Evolutionary conservation across 257 asterid genomes (phyloP).

Genomic region (Scutellaria barbata): DNA sequence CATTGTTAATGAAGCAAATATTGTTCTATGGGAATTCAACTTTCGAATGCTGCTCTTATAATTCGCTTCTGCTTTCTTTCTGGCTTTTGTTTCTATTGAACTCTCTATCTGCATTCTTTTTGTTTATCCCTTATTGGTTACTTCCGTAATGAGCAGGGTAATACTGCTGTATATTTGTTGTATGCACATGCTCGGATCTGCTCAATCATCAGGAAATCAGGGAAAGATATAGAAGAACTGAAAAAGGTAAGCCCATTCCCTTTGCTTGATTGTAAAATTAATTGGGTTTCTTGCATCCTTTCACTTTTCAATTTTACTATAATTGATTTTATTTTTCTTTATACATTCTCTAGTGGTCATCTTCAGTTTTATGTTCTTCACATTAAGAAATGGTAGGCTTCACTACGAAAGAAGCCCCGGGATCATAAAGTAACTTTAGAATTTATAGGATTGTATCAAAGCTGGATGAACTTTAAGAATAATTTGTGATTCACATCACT

Average conservation of each 20-base stretch:
- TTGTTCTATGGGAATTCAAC: neutral
- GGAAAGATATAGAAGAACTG: conserved; percentile 77
- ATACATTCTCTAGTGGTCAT: neutral
- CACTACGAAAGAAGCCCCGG: neutral
- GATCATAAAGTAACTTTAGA: neutral
- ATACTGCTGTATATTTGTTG: conserved; percentile 92
- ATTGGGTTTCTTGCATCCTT: neutral
- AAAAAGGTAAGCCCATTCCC: conserved; percentile 57
- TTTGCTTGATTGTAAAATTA: neutral
- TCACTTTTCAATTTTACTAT: neutral
- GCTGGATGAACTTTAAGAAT: conserved; percentile 6
- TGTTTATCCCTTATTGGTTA: conserved; percentile 23
- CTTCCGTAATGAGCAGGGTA: conserved; percentile 69
- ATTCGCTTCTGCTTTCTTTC: neutral
- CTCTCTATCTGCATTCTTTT: conserved; percentile 7
- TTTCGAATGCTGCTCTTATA: conserved; percentile 15
- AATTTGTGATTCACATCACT: conserved; percentile 18
- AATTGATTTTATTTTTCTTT: neutral
- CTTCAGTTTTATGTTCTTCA: neutral
- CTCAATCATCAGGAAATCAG: conserved; percentile 91
- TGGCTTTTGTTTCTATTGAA: conserved; percentile 19
- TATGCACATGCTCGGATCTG: conserved; percentile 99
- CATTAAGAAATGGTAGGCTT: neutral
- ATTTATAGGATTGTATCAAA: neutral
- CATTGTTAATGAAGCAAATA: neutral